These are phyloP conservation scores for Xylaria flabelliformis DNA, from an alignment of 495 filamentous ascomycete species.

Conservation along the genomic window DNA sequence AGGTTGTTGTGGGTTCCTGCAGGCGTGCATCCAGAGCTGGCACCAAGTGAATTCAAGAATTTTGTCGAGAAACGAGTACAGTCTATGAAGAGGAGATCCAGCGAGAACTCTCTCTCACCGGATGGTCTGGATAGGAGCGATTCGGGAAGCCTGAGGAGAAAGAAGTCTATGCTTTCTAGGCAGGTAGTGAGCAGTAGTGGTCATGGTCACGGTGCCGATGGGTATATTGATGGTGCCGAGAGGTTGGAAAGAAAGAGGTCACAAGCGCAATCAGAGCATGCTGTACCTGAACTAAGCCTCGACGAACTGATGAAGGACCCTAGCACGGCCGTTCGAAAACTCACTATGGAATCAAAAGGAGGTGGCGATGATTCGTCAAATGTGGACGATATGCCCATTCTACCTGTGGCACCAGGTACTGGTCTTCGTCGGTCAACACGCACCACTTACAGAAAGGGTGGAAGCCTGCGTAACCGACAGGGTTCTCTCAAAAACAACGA, in stretches of 20 bases:
- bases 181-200: slow-evolving; percentile 81
- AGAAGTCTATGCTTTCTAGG: slow-evolving; percentile 94
- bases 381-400: slow-evolving; percentile 87
- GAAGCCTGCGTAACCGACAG: slow-evolving; percentile 82
- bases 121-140: slow-evolving; percentile 64
- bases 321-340: slow-evolving; percentile 67
- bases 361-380: slow-evolving; percentile 49
- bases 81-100: slow-evolving; percentile 82
- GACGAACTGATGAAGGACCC: slow-evolving; percentile 85
- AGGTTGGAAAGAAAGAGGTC: slow-evolving; percentile 79
- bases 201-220: slow-evolving; percentile 60
- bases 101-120: slow-evolving; percentile 70
- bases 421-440: slow-evolving; percentile 87
- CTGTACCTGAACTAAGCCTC: slow-evolving; percentile 66
- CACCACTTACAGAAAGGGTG: slow-evolving; percentile 85
- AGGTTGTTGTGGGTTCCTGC: slow-evolving; percentile 96
- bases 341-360: slow-evolving; percentile 59
- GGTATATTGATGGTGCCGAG: slow-evolving; percentile 88
- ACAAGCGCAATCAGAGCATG: slow-evolving; percentile 46
- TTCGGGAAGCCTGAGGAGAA: slow-evolving; percentile 75
- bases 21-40: slow-evolving; percentile 90
- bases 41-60: slow-evolving; percentile 94
- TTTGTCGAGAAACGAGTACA: slow-evolving; percentile 94
- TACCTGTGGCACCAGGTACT: slow-evolving; percentile 75
- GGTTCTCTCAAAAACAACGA: slow-evolving; percentile 57